Evolutionary conservation across 2,329 filamentous ascomycete species (phyloP).

Genomic region (Paecilomyces sp.): DNA sequence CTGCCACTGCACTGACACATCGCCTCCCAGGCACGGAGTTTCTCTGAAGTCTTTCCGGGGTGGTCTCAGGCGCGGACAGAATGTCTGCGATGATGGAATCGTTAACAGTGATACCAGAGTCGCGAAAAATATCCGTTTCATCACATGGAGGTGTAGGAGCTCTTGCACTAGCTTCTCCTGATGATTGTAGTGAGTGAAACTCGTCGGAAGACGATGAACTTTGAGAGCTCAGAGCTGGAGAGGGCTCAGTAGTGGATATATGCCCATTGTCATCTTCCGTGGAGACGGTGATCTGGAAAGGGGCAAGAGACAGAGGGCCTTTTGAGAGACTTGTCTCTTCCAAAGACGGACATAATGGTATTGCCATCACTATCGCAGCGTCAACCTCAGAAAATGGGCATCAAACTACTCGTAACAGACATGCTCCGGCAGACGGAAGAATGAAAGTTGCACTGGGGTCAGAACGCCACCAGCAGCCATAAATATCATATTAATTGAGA

Average conservation of each 20-base stretch:
- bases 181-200: background rate
- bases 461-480: background rate
- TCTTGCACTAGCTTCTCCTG: background rate
- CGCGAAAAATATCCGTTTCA: background rate
- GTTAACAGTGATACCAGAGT: background rate
- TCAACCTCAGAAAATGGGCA: conserved; percentile 3
- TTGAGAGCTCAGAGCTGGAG: background rate
- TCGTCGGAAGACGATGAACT: background rate
- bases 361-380: conserved; percentile 14
- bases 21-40: conserved; percentile 12
- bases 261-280: background rate
- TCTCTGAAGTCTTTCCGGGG: background rate
- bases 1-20: conserved; percentile 5
- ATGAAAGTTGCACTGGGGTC: background rate
- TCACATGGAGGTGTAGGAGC: background rate
- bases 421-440: conserved; percentile 5
- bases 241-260: background rate
- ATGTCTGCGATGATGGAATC: background rate
- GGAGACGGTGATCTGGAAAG: conserved; percentile 6
- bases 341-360: conserved; percentile 18
- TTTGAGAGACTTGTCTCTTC: conserved; percentile 13
- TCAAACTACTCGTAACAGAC: conserved; percentile 1
- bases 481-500: background rate
- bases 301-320: conserved; percentile 6
- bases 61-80: background rate